Conservation (phyloP, 257 asterid species). For the Solanum medicagineum region DNA sequence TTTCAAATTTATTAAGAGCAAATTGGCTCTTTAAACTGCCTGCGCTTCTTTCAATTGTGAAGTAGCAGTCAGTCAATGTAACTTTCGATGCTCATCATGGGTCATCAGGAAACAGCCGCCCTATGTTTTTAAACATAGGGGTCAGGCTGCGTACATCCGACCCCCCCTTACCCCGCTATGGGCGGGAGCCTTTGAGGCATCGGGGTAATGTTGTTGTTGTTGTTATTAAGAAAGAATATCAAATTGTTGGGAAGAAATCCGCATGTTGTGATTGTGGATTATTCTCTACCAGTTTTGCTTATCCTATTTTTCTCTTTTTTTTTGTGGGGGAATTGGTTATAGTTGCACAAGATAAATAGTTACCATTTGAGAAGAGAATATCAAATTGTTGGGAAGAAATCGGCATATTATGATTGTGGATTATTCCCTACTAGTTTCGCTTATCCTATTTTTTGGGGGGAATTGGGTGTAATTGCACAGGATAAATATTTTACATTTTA, state of each 20-base stretch:
- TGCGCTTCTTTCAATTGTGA: too few species aligned
- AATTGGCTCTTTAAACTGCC: too few species aligned
- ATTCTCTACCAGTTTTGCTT: background rate
- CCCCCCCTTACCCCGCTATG: too few species aligned
- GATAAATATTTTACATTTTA: background rate
- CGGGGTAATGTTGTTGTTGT: too few species aligned
- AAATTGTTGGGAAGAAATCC: background rate
- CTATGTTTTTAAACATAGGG: too few species aligned
- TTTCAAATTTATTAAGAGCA: background rate
- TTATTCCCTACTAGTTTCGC: background rate
- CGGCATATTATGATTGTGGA: background rate
- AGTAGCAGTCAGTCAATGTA: too few species aligned
- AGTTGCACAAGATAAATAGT: background rate
- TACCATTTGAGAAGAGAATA: background rate
- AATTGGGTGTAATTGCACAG: background rate
- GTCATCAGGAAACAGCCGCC: too few species aligned
- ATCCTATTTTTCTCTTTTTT: background rate
- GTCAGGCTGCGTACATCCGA: too few species aligned
- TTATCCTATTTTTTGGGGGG: background rate
- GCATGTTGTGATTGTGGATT: background rate
- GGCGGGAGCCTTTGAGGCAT: too few species aligned
- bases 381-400: background rate
- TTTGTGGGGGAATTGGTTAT: background rate
- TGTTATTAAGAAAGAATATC: background rate
- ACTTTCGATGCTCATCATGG: too few species aligned